Conservation (phyloP, 2,329 filamentous ascomycete species). For the Trematosphaeria pertusa region DNA sequence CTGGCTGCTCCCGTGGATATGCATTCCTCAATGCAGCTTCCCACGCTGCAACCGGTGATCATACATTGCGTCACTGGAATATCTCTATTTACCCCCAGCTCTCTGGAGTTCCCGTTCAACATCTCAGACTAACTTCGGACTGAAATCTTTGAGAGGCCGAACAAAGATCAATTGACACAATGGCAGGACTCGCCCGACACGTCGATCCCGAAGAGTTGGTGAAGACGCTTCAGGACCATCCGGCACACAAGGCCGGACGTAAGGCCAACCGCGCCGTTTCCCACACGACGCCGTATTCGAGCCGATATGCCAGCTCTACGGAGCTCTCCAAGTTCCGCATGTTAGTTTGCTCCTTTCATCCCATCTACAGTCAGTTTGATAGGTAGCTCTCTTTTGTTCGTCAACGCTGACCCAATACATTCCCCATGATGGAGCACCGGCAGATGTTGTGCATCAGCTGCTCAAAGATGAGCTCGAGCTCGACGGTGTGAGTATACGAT, state of each 20-base stretch:
- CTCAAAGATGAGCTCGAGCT: slow-evolving; percentile 52
- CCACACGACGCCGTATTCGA: slow-evolving; percentile 65
- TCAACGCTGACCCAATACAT: too few relatives aligned
- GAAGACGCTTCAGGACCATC: slow-evolving; percentile 57
- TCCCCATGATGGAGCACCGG: slow-evolving; percentile 63
- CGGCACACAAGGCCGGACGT: slow-evolving; percentile 48
- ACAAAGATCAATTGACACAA: slow-evolving; percentile 39
- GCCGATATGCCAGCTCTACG: slow-evolving; percentile 60
- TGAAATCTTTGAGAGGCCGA: too few relatives aligned
- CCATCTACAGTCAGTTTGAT: too few relatives aligned
- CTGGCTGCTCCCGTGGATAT: slow-evolving; percentile 1
- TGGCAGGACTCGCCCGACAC: slow-evolving; percentile 59
- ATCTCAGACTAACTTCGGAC: neutral
- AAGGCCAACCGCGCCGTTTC: slow-evolving; percentile 49
- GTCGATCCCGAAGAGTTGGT: slow-evolving; percentile 63
- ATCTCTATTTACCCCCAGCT: slow-evolving; percentile 4
- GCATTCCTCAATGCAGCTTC: slow-evolving; percentile 1
- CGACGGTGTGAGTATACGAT: slow-evolving; percentile 37
- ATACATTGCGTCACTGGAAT: slow-evolving; percentile 14
- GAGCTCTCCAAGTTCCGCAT: slow-evolving; percentile 67
- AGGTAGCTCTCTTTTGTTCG: too few relatives aligned
- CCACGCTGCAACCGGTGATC: neutral
- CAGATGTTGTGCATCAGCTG: slow-evolving; percentile 70
- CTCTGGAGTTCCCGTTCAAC: slow-evolving; percentile 1
- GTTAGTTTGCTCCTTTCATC: too few relatives aligned